phyloP scores from a whole-genome alignment of 2,329 filamentous ascomycete species.

The Scopulariopsis brevicaulis region DNA sequence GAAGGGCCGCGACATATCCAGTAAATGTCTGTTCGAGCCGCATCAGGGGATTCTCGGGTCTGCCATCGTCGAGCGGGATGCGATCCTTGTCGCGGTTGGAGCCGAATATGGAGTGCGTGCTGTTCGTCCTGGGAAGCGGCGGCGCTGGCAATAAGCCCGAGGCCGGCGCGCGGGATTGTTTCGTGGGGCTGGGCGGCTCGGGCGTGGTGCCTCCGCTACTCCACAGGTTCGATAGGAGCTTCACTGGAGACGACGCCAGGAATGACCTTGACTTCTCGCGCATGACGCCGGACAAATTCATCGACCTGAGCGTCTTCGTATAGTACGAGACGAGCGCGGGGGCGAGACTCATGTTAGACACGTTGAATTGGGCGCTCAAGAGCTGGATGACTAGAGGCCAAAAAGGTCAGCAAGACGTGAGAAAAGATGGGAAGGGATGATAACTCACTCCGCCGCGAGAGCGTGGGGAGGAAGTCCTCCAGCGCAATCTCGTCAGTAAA shows the following conservation, averaged over 20 bases:
- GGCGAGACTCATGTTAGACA: slow-evolving; percentile 52
- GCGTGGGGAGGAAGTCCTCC: slow-evolving; percentile 62
- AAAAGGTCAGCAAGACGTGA: slow-evolving; percentile 18
- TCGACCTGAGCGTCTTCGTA: slow-evolving; percentile 60
- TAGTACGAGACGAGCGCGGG: slow-evolving; percentile 67
- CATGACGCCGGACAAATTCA: slow-evolving; percentile 50
- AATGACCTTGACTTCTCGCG: slow-evolving; percentile 57
- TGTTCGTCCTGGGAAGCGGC: slow-evolving; percentile 28
- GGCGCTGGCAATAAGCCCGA: slow-evolving; percentile 26
- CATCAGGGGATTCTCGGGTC: slow-evolving; percentile 53
- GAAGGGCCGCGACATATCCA: slow-evolving; percentile 70
- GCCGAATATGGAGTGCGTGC: slow-evolving; percentile 42
- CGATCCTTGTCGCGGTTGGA: slow-evolving; percentile 38
- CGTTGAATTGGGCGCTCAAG: slow-evolving; percentile 57
- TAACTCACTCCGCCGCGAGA: slow-evolving; percentile 59
- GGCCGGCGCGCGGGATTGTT: slow-evolving; percentile 26
- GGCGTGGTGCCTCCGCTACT: slow-evolving; percentile 40
- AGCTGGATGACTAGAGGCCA: slow-evolving; percentile 55
- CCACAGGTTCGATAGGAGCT: slow-evolving; percentile 76
- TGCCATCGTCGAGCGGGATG: slow-evolving; percentile 35
- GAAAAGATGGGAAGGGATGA: neutral
- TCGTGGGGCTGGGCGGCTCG: slow-evolving; percentile 18
- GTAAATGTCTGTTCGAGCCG: slow-evolving; percentile 77
- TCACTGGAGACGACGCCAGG: slow-evolving; percentile 76
- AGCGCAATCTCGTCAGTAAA: slow-evolving; percentile 63